A percentile compares a stretch with the other conserved stretches of the same genome.
Conservation (phyloP, 768 basidiomycete species). For the Suillus subaureus region DNA sequence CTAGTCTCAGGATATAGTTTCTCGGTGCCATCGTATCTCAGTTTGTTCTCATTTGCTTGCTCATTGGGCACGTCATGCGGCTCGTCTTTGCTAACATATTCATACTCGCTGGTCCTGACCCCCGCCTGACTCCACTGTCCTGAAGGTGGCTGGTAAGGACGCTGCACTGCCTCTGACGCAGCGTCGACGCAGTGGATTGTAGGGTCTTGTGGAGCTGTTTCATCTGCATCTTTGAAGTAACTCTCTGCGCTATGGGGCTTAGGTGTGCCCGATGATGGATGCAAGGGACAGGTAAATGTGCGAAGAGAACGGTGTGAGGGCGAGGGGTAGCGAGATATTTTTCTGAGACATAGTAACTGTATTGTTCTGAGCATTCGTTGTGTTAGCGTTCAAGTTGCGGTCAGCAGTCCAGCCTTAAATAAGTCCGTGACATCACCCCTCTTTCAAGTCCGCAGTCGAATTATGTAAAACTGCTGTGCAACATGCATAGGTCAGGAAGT, state of each 20-base stretch:
- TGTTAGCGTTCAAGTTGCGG: background rate
- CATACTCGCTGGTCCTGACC: constrained; percentile 35
- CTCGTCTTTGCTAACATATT: constrained; percentile 24
- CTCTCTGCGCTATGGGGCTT: constrained; percentile 39
- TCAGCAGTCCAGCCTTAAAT: background rate
- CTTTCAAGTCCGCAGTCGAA: background rate
- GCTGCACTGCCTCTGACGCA: constrained; percentile 43
- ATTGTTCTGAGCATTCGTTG: background rate
- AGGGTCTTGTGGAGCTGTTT: constrained; percentile 42
- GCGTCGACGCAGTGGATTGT: constrained; percentile 50
- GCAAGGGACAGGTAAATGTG: background rate
- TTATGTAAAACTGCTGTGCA: background rate
- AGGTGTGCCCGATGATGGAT: background rate
- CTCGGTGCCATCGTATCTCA: constrained; percentile 28
- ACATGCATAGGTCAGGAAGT: too few species aligned
- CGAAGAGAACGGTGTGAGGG: background rate
- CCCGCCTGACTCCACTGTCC: constrained; percentile 46
- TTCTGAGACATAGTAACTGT: background rate
- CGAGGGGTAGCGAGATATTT: background rate
- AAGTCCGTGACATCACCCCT: background rate
- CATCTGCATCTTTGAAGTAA: constrained; percentile 52
- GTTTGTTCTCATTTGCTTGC: constrained; percentile 9
- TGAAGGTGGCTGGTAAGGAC: constrained; percentile 52
- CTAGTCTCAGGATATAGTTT: constrained; percentile 35
- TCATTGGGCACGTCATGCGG: constrained; percentile 24